Evolutionary conservation across 2,329 filamentous ascomycete species (phyloP), one percentile per base, ranked within the genome.

Genomic region (Colletotrichum sp.): DNA sequence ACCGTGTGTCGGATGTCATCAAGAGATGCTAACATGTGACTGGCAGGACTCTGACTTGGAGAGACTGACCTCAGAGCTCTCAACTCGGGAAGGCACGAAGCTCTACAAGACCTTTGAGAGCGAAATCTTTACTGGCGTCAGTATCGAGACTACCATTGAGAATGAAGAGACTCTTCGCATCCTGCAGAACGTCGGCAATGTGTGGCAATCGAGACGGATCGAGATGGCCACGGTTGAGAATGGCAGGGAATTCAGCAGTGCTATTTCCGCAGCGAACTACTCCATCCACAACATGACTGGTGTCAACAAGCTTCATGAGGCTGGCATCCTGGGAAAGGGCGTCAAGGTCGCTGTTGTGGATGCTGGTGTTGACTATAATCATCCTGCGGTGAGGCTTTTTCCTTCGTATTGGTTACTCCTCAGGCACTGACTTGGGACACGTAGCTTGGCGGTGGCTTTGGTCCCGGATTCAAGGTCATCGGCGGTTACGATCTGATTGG

Each of bases 301-400:
- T 4, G 85, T 86, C 2, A 82, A 85, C 26, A 82, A 79, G 67
- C 80, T 86, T 3, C 85, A 86, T 55, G 78, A 79, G 21, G 77
- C 78, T n/a, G 85, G 85, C 3, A 82, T 85, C 18, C 78, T 81
- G 10, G 85, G 85, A 5, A 83, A 82, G 58, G 85, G 84, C 2
- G 83, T 80, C 16, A 85, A 80, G 38, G 79, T 86, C 38, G 85
- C 84, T 10, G 79, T 86, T 32, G 82, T 86, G 52, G 85, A 86
- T 68, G 85, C 84, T 1, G 85, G 85, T 0, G 79, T 86, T 32
- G 84, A 86, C 65, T 86, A 86, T 61, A 83, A 80, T 1, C 85
- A 86, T 65, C 79, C 81, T 68, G 83, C 85, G 32, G 84, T 85
- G 76, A 56, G 77, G 73, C 9, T 1, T 30, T 9, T n/a, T 10